These are phyloP conservation scores for Neurospora pannonica DNA, from an alignment of 495 filamentous ascomycete species.

Conservation along the genomic window DNA sequence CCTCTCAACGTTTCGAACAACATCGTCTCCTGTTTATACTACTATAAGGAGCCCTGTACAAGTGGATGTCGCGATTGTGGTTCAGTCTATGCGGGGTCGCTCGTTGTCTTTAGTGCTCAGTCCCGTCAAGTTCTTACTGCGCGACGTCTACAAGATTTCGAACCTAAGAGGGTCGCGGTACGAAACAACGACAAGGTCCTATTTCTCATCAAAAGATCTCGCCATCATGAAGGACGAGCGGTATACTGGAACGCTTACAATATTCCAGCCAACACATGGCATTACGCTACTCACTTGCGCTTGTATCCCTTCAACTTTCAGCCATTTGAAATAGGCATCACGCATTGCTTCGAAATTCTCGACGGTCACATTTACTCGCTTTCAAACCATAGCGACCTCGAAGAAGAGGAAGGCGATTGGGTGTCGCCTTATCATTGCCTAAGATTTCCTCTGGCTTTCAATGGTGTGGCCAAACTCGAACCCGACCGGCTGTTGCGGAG, in stretches of 20 bases:
- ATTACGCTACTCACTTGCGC: constrained; percentile 15
- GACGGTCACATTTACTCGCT: constrained; percentile 62
- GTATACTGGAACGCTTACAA: constrained; percentile 30
- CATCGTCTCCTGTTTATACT: constrained; percentile 50
- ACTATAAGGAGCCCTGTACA: constrained; percentile 8
- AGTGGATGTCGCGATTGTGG: rapidly evolving
- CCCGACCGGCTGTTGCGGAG: constrained; percentile 51
- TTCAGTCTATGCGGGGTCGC: constrained; percentile 33
- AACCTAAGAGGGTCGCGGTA: constrained; percentile 51
- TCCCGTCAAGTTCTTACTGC: constrained; percentile 30
- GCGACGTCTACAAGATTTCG: constrained; percentile 28
- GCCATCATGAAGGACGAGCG: neutral
- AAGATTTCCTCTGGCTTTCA: constrained; percentile 43
- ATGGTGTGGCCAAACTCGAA: constrained; percentile 22
- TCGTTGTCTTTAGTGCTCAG: constrained; percentile 51
- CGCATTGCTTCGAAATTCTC: constrained; percentile 63
- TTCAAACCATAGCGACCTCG: constrained; percentile 55
- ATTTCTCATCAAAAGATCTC: constrained; percentile 19
- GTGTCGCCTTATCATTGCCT: constrained; percentile 62
- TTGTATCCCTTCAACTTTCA: constrained; percentile 44
- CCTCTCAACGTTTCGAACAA: constrained; percentile 53
- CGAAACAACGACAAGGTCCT: constrained; percentile 56
- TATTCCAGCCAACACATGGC: constrained; percentile 25
- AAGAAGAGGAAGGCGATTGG: constrained; percentile 59
- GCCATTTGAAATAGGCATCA: constrained; percentile 56